These are phyloP conservation scores for Lichtheimia hyalospora DNA, from an alignment of 371 early-diverging fungal species.

Conservation along the genomic window DNA sequence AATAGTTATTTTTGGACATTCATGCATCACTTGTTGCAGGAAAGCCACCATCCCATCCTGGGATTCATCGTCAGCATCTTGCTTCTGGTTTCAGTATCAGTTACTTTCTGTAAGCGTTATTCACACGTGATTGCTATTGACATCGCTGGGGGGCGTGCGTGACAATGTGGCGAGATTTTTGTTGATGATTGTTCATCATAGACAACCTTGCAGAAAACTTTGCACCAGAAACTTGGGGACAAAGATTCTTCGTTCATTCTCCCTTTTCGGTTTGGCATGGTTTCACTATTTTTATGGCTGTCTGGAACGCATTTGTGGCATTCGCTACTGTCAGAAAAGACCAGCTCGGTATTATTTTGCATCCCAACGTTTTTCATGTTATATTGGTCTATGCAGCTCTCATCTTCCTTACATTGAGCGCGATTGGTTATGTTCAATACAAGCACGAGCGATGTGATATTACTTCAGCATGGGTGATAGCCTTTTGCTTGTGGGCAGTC, in stretches of 20 bases:
- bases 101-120: conserved; percentile 1
- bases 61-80: conserved; percentile 41
- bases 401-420: conserved; percentile 56
- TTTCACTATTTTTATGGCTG: conserved; percentile 59
- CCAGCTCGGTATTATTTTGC: conserved; percentile 7
- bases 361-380: conserved; percentile 42
- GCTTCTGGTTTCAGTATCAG: conserved; percentile 28
- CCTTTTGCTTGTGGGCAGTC: conserved; percentile 43
- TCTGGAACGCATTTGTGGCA: conserved; percentile 60
- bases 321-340: conserved; percentile 44
- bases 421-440: conserved; percentile 65
- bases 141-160: too few relatives aligned
- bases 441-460: conserved; percentile 61
- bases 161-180: too few relatives aligned
- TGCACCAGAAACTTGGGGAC: conserved; percentile 39
- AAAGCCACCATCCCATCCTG: conserved; percentile 30
- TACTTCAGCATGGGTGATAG: conserved; percentile 54
- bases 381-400: conserved; percentile 53
- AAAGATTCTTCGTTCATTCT: conserved; percentile 63
- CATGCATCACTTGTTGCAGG: conserved; percentile 2
- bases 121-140: too few relatives aligned
- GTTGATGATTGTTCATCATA: conserved; percentile 10
- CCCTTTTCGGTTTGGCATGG: conserved; percentile 76
- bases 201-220: conserved; percentile 49
- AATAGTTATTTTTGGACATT: too few relatives aligned